Base-by-base conservation (phyloP, 75 land plant genomes). In the Cunninghamia lanceolata region DNA sequence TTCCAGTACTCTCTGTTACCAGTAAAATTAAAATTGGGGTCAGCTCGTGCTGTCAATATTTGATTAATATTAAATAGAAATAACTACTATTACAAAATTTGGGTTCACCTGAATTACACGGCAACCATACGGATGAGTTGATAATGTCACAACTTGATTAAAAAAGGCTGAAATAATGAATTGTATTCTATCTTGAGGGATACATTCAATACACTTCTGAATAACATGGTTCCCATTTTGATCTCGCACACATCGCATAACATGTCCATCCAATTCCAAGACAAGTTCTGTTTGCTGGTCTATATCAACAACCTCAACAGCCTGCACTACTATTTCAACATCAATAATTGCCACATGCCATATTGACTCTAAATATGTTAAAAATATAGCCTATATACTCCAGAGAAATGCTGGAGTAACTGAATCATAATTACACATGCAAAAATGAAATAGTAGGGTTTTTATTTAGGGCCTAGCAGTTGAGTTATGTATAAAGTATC, bases 211-310 rank as follows among this genome's bases (percentile, higher is more conserved):
- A 86, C 96, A 94, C 86, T 94, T 94, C 96, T 97, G 99, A 71
- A 97, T 92, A 85, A 96, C 99, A 90, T 97, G 98, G 87, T 97
- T 97, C 38, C 99, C 99, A 87, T 97, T 96, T 87, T 97, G 99
- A 77, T 97, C 99, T 74, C 94, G 92, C 56, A 94, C 96, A 73
- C 96, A 94, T 66, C 89, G 88, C 93, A 94, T 94, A 38, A 94
- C 88, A 59, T 91, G 86, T n/a, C 96, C 96, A 91, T 92, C 93
- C 80, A 94, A 88, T 85, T 94, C 96, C 30, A 70, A 78, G 36
- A 94, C 95, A 87, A 94, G 85, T 71, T 93, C 86, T 11, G 93
- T 90, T 84, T 94, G 95, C 84, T 94, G 92, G 28, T 94, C 95
- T n/a, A 89, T 89, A 86, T 94, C 96, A 71, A 93, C 92, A 35